phyloP scores from a whole-genome alignment of 805 yeast genomes.

The Yamadazyma philogaea region DNA sequence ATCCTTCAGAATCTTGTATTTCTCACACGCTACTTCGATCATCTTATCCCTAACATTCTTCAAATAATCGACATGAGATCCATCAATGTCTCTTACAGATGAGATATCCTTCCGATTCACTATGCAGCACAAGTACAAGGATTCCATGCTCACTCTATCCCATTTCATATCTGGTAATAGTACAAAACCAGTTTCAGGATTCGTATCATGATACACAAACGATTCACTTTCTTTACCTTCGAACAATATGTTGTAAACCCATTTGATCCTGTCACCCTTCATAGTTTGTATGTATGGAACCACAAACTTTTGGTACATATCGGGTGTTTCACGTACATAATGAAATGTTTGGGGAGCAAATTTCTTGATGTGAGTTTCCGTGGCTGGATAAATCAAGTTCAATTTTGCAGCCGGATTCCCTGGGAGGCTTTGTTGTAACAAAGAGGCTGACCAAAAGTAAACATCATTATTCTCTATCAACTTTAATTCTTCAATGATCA shows the following conservation, averaged over 20 bases:
- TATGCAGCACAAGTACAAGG: constrained; percentile 76
- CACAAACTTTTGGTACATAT: constrained; percentile 57
- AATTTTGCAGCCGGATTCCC: constrained; percentile 61
- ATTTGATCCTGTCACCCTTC: constrained; percentile 74
- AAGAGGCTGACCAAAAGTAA: constrained; percentile 74
- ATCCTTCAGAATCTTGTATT: constrained; percentile 45
- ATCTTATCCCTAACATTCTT: constrained; percentile 45
- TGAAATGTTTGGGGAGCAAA: constrained; percentile 60
- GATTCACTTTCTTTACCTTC: constrained; percentile 83
- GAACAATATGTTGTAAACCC: constrained; percentile 85
- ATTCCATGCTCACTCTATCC: constrained; percentile 70
- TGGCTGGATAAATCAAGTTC: constrained; percentile 85
- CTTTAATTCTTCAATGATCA: constrained; percentile 20
- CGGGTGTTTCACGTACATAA: constrained; percentile 77
- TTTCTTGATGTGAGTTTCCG: constrained; percentile 77
- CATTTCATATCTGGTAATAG: constrained; percentile 95
- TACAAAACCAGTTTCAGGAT: constrained; percentile 59
- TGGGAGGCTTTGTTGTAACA: constrained; percentile 46
- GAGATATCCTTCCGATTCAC: constrained; percentile 66
- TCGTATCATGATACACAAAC: constrained; percentile 62
- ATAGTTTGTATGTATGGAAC: constrained; percentile 73
- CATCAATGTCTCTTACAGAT: constrained; percentile 71
- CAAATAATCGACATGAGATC: constrained; percentile 58
- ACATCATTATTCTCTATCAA: constrained; percentile 72
- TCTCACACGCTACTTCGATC: constrained; percentile 38